These are phyloP conservation scores for Metschnikowia bowlesiae DNA, from an alignment of 805 yeast genomes.

Conservation along the genomic window DNA sequence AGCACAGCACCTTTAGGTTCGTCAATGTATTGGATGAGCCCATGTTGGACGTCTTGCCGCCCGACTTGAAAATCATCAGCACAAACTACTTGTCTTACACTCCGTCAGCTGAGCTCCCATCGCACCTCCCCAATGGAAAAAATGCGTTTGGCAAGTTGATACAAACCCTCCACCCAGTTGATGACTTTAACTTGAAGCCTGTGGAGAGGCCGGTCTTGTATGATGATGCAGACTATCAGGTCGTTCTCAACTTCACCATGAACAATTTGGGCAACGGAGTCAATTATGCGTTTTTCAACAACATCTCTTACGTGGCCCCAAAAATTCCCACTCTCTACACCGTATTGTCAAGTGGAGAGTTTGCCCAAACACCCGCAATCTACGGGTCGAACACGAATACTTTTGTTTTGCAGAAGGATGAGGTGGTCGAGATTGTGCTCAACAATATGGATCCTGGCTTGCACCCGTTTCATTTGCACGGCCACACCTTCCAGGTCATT, in stretches of 20 bases:
- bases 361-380: conserved; percentile 53
- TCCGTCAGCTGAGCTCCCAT: conserved; percentile 22
- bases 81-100: conserved; percentile 54
- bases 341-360: conserved; percentile 55
- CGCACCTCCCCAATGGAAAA: conserved; percentile 19
- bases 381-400: conserved; percentile 72
- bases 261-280: conserved; percentile 69
- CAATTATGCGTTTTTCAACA: conserved; percentile 73
- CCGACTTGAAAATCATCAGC: conserved; percentile 49
- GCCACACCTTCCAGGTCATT: conserved; percentile 64
- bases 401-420: conserved; percentile 53
- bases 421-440: conserved; percentile 68
- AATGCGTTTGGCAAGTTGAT: conserved; percentile 38
- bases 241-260: conserved; percentile 59
- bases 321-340: conserved; percentile 67
- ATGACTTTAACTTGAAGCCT: conserved; percentile 78
- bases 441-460: conserved; percentile 78
- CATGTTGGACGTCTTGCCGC: conserved; percentile 70
- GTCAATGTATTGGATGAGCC: conserved; percentile 58
- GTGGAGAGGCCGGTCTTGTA: conserved; percentile 44
- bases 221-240: conserved; percentile 58
- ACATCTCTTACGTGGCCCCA: conserved; percentile 59
- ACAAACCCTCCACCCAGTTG: conserved; percentile 33
- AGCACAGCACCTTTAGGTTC: conserved; percentile 39
- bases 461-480: conserved; percentile 78